Conservation (phyloP, 2,329 filamentous ascomycete species). For the Orbilia javanica region DNA sequence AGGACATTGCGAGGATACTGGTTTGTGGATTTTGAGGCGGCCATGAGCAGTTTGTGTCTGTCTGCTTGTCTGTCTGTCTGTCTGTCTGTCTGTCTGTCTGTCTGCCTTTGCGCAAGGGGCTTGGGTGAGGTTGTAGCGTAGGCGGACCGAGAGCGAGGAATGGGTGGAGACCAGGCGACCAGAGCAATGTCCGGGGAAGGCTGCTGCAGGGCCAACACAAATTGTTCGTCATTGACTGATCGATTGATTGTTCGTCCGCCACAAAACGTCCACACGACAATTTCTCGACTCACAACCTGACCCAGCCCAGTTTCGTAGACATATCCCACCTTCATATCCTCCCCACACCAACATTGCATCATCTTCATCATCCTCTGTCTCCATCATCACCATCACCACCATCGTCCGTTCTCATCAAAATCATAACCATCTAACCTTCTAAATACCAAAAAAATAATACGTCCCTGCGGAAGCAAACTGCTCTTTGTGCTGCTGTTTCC, state of each 20-base stretch:
- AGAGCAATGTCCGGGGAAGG: neutral
- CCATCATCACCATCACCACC: neutral
- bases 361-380: neutral
- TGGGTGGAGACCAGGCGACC: too few relatives aligned
- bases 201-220: constrained; percentile 30
- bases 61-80: too few relatives aligned
- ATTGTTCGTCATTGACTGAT: constrained; percentile 26
- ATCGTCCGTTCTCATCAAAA: neutral
- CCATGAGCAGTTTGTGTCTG: constrained; percentile 2
- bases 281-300: constrained; percentile 38
- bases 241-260: neutral
- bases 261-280: constrained; percentile 35
- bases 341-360: constrained; percentile 20
- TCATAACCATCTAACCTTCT: neutral
- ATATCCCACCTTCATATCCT: constrained; percentile 5
- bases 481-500: neutral
- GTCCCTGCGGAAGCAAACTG: constrained; percentile 3
- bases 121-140: neutral
- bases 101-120: neutral
- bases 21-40: constrained; percentile 66
- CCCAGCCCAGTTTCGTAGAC: too few relatives aligned
- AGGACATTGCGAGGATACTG: constrained; percentile 85
- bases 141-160: constrained; percentile 1
- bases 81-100: too few relatives aligned
- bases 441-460: constrained; percentile 6